Evolutionary conservation across 805 yeast genomes (phyloP).

Genomic region (Kluyveromyces wickerhamii): DNA sequence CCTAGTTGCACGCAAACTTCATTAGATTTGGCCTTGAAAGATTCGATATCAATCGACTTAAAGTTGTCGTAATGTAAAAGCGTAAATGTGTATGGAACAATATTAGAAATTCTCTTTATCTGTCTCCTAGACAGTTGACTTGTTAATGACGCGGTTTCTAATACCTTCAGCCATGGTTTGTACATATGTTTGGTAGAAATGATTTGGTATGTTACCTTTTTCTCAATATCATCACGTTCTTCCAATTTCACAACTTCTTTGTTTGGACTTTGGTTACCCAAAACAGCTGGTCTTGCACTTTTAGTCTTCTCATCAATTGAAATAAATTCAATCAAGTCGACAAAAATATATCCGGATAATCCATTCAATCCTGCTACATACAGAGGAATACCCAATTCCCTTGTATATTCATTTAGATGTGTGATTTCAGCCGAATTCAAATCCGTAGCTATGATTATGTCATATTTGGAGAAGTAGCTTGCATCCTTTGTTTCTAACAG

Average conservation of each 20-base stretch:
- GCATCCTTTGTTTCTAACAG: conserved; percentile 19
- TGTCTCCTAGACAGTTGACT: conserved; percentile 27
- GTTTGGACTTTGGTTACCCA: conserved; percentile 41
- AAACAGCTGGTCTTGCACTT: conserved; percentile 39
- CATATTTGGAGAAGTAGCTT: conserved; percentile 46
- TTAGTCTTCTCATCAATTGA: conserved; percentile 46
- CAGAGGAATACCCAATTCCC: conserved; percentile 53
- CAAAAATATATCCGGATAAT: conserved; percentile 70
- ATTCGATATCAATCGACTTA: conserved; percentile 17
- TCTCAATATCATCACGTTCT: conserved; percentile 26
- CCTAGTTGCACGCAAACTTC: conserved; percentile 34
- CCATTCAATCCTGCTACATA: conserved; percentile 70
- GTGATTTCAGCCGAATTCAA: conserved; percentile 35
- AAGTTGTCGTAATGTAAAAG: conserved; percentile 38
- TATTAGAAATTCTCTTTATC: conserved; percentile 21
- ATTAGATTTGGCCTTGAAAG: conserved; percentile 26
- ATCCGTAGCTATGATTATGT: conserved; percentile 72
- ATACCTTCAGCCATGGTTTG: conserved; percentile 31
- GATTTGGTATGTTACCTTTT: conserved; percentile 31
- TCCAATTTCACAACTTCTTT: conserved; percentile 37
- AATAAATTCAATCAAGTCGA: conserved; percentile 63
- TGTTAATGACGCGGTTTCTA: conserved; percentile 32
- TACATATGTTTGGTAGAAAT: conserved; percentile 33
- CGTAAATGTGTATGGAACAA: conserved; percentile 50
- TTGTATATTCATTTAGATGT: conserved; percentile 46